Conservation (phyloP, 768 basidiomycete genomes). For the Boletus pseudopeckii region DNA sequence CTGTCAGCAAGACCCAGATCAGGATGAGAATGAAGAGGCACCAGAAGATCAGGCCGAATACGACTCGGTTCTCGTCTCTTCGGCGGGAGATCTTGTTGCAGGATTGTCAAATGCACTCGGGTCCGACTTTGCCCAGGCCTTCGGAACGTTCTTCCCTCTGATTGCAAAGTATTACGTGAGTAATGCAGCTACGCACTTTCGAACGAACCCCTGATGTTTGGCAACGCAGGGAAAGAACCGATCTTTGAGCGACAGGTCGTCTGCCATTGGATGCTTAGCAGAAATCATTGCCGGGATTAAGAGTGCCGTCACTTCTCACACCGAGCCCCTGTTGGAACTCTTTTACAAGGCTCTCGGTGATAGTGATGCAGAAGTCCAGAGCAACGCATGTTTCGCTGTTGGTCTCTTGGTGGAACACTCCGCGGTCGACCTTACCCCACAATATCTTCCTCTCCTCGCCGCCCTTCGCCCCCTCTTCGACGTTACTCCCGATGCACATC, state of each 20-base stretch:
- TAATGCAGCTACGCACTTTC: slow-evolving; percentile 7
- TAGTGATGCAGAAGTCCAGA: slow-evolving; percentile 86
- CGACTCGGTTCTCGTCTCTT: slow-evolving; percentile 91
- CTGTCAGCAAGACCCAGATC: slow-evolving; percentile 95
- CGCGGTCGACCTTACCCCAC: slow-evolving; percentile 71
- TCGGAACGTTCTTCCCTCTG: slow-evolving; percentile 82
- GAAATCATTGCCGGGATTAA: slow-evolving; percentile 96
- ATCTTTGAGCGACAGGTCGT: slow-evolving; percentile 87
- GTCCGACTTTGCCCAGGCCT: slow-evolving; percentile 75
- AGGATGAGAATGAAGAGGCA: slow-evolving; percentile 81
- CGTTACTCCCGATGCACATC: slow-evolving; percentile 57
- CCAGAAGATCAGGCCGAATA: slow-evolving; percentile 93
- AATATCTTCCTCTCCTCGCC: slow-evolving; percentile 74
- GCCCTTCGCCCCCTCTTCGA: slow-evolving; percentile 82
- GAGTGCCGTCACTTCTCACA: slow-evolving; percentile 77
- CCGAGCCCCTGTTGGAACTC: slow-evolving; percentile 75
- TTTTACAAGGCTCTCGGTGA: slow-evolving; percentile 83
- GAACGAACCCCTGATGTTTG: neutral
- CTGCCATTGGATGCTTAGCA: slow-evolving; percentile 89
- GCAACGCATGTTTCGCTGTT: slow-evolving; percentile 92
- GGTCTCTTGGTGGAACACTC: slow-evolving; percentile 91
- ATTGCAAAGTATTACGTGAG: slow-evolving; percentile 91
- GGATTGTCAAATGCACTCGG: slow-evolving; percentile 85
- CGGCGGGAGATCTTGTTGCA: slow-evolving; percentile 92
- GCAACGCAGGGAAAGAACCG: slow-evolving; percentile 70